A percentile compares a stretch with the other conserved stretches of the same genome.
phyloP scores from a whole-genome alignment of 2,329 filamentous ascomycete genomes.

The Stachybotrys chartarum region DNA sequence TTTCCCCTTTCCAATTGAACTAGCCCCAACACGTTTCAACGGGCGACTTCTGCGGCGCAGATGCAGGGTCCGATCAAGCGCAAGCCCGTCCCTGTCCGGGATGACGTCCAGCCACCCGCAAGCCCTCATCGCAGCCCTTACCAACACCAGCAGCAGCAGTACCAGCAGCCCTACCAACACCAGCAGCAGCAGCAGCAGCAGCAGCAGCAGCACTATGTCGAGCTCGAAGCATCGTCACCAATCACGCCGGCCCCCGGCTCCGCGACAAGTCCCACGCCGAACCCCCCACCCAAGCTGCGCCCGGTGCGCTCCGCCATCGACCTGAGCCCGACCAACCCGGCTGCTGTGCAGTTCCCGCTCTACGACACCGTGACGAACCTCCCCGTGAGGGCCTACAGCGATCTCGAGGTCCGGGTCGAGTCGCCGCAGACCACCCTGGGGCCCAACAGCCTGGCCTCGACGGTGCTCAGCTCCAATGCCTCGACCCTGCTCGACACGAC shows the following conservation, averaged over 20 bases:
- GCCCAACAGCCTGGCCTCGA: neutral
- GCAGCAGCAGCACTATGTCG: neutral
- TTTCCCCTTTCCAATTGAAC: too few relatives aligned
- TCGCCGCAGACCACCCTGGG: neutral
- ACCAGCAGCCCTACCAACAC: neutral
- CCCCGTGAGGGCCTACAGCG: neutral
- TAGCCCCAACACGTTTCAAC: too few relatives aligned
- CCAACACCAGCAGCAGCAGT: neutral
- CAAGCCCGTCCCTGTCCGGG: neutral
- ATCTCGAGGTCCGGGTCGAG: neutral
- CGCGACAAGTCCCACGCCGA: neutral
- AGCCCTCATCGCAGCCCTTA: neutral
- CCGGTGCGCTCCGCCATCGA: neutral
- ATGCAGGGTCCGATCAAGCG: conserved; percentile 5
- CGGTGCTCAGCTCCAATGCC: neutral
- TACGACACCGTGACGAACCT: neutral
- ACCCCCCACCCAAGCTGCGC: neutral
- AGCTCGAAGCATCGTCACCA: neutral
- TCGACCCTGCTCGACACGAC: neutral
- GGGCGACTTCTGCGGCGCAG: neutral
- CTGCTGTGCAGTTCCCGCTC: neutral
- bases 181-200: neutral
- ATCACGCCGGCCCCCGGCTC: neutral
- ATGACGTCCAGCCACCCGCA: neutral
- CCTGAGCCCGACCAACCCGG: neutral